Conservation (phyloP, 805 yeast species). For the Candida cerambycidarum region DNA sequence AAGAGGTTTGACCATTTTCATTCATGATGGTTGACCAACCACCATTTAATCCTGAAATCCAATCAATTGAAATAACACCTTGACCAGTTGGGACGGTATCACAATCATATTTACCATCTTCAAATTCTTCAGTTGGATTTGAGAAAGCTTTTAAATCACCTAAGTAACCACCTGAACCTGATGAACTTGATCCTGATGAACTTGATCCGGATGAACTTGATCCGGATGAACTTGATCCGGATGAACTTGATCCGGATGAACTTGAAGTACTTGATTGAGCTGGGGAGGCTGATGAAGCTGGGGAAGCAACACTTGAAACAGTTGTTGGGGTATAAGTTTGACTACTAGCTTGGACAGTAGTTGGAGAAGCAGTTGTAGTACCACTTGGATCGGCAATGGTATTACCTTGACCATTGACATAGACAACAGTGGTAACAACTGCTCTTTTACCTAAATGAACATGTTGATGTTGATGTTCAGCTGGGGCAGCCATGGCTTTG, state of each 20-base stretch:
- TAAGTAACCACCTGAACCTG: conserved; percentile 28
- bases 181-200: conserved; percentile 5
- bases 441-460: conserved; percentile 34
- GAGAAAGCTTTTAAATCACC: conserved; percentile 63
- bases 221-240: no score
- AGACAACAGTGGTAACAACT: conserved; percentile 38
- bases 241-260: no score
- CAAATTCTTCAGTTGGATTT: conserved; percentile 60
- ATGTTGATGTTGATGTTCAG: conserved; percentile 34
- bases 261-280: conserved; percentile 6
- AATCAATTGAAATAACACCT: conserved; percentile 77
- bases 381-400: conserved; percentile 33
- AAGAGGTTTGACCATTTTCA: conserved; percentile 57
- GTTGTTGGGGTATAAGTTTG: conserved; percentile 8
- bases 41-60: conserved; percentile 52
- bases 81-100: conserved; percentile 72
- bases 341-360: conserved; percentile 12
- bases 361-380: conserved; percentile 12
- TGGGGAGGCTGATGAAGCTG: conserved; percentile 7
- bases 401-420: conserved; percentile 32
- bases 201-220: conserved; percentile 7
- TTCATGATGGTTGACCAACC: conserved; percentile 81
- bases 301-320: conserved; percentile 8
- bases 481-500: conserved; percentile 33
- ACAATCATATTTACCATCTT: conserved; percentile 73